These are phyloP conservation scores for Acer negundo DNA, from an alignment of 345 rosid genomes.

Conservation along the genomic window DNA sequence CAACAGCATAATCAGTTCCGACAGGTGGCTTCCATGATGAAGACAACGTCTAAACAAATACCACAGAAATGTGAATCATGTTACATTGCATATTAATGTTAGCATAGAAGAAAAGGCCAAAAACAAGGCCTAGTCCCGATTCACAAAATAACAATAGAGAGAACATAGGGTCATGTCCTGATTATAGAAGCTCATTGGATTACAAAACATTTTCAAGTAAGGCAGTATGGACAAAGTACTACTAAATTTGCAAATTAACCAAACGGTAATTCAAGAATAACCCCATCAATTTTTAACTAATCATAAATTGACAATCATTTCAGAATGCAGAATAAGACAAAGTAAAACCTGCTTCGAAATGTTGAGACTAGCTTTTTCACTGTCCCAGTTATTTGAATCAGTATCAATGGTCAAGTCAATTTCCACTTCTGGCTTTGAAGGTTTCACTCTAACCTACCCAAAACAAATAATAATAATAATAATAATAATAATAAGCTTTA, in stretches of 20 bases:
- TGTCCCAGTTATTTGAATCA: slow-evolving; percentile 55
- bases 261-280: no score
- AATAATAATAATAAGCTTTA: neutral
- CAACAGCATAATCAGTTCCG: slow-evolving; percentile 64
- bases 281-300: neutral
- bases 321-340: slow-evolving; percentile 14
- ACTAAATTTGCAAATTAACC: neutral
- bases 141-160: neutral
- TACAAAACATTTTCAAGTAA: no score
- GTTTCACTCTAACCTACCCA: slow-evolving; percentile 83
- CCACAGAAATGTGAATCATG: neutral
- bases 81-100: neutral
- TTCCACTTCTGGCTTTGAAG: slow-evolving; percentile 54
- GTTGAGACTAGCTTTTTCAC: slow-evolving; percentile 32
- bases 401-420: slow-evolving; percentile 68
- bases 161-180: neutral
- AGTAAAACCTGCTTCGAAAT: slow-evolving; percentile 65
- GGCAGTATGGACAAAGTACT: neutral
- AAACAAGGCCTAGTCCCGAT: neutral
- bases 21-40: slow-evolving; percentile 54
- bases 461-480: neutral
- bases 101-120: neutral
- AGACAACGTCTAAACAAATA: slow-evolving; percentile 53
- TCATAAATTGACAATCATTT: neutral
- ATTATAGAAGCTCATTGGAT: neutral